phyloP scores from a whole-genome alignment of 2,329 filamentous ascomycete species.

The Paraphaeosphaeria sporulosa region DNA sequence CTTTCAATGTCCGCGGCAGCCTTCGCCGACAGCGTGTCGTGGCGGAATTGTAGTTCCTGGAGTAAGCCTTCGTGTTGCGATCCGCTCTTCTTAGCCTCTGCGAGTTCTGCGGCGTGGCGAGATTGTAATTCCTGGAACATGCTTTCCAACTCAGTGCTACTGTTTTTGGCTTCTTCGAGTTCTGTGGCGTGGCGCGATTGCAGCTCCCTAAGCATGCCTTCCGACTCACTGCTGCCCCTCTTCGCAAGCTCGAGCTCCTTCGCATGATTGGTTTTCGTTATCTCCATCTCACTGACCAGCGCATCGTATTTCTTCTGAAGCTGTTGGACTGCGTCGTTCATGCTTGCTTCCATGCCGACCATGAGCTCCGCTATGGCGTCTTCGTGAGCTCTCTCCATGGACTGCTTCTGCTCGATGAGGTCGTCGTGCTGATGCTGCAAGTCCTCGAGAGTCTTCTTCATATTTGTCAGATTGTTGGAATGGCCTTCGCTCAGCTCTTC shows the following conservation, averaged over 20 bases:
- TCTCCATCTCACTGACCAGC: constrained; percentile 31
- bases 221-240: constrained; percentile 26
- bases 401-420: constrained; percentile 37
- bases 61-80: constrained; percentile 23
- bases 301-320: constrained; percentile 44
- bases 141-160: constrained; percentile 24
- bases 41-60: constrained; percentile 24
- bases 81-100: constrained; percentile 23
- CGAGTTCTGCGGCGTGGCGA: constrained; percentile 27
- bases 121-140: constrained; percentile 26
- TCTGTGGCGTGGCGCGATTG: constrained; percentile 27
- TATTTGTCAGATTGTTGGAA: constrained; percentile 32
- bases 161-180: constrained; percentile 26
- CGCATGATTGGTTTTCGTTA: constrained; percentile 25
- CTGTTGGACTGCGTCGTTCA: constrained; percentile 41
- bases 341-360: constrained; percentile 43
- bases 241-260: constrained; percentile 32
- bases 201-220: constrained; percentile 24
- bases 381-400: constrained; percentile 43
- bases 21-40: constrained; percentile 26
- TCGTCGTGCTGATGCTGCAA: constrained; percentile 37
- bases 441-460: constrained; percentile 37
- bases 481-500: constrained; percentile 40
- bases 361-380: constrained; percentile 47
- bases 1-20: constrained; percentile 14